Percentiles rank a stretch among this genome's conserved stretches.
Conservation (phyloP, 2,329 filamentous ascomycete species). For the Colletotrichum agaves region DNA sequence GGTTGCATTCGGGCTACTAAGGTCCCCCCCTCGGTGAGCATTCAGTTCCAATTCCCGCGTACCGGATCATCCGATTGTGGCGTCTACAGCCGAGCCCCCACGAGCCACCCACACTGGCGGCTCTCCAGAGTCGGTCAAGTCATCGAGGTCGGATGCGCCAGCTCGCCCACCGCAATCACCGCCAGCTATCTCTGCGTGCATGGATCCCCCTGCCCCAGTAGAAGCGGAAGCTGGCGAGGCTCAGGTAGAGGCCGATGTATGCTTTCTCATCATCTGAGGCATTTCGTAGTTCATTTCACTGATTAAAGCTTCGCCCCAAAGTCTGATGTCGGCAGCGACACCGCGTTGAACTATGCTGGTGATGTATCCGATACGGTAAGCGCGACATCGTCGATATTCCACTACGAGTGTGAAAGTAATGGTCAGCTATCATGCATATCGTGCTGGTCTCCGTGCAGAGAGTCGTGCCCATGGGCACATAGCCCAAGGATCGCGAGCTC, state of each 20-base stretch:
- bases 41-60: too few relatives aligned
- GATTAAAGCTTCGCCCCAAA: not conserved
- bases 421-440: conserved; percentile 60
- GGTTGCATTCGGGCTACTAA: not conserved
- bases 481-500: conserved; percentile 53
- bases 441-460: conserved; percentile 47
- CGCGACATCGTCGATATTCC: conserved; percentile 48
- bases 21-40: too few relatives aligned
- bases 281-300: not conserved
- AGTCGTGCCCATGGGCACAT: conserved; percentile 52
- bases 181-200: too few relatives aligned
- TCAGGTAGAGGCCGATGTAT: not conserved
- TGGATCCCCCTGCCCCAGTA: not conserved
- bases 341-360: conserved; percentile 39
- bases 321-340: conserved; percentile 29
- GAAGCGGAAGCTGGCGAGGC: not conserved
- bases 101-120: not conserved
- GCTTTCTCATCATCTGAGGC: not conserved
- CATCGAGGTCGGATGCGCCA: not conserved
- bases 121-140: conserved; percentile 6
- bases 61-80: too few relatives aligned
- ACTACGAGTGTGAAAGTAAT: conserved; percentile 53
- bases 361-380: conserved; percentile 40
- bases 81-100: not conserved
- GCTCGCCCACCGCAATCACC: too few relatives aligned